A percentile compares a stretch with the other conserved stretches of the same genome.
These are phyloP conservation scores for Arctium lappa DNA, from an alignment of 129 eudicot species.

Conservation along the genomic window DNA sequence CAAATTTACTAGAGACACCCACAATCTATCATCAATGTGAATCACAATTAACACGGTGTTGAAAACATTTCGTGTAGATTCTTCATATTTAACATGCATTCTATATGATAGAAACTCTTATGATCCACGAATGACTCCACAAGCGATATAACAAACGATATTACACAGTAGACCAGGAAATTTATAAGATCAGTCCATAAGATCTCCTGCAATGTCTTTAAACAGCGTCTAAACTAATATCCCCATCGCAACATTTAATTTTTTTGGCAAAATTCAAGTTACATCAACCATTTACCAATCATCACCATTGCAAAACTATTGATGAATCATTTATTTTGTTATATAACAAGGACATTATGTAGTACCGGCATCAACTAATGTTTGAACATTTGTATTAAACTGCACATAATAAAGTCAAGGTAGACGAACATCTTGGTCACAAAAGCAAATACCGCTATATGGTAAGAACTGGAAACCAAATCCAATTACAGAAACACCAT, in stretches of 20 bases:
- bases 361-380: background rate
- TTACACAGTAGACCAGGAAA: background rate
- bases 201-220: background rate
- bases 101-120: background rate
- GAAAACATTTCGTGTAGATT: background rate
- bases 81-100: background rate
- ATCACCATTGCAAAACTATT: background rate
- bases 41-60: background rate
- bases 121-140: background rate
- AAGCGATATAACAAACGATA: background rate
- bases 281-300: background rate
- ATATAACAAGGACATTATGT: background rate
- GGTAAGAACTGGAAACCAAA: background rate
- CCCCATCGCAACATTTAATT: background rate
- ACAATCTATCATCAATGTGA: background rate
- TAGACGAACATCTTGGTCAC: background rate
- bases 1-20: background rate
- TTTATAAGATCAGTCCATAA: background rate
- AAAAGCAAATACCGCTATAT: background rate
- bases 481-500: background rate
- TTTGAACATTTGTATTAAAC: background rate
- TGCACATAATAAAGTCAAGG: background rate
- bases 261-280: background rate
- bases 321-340: background rate
- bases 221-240: background rate